These are phyloP conservation scores for Ascochyta rabiei DNA, from an alignment of 2,329 filamentous ascomycete species.

Conservation along the genomic window DNA sequence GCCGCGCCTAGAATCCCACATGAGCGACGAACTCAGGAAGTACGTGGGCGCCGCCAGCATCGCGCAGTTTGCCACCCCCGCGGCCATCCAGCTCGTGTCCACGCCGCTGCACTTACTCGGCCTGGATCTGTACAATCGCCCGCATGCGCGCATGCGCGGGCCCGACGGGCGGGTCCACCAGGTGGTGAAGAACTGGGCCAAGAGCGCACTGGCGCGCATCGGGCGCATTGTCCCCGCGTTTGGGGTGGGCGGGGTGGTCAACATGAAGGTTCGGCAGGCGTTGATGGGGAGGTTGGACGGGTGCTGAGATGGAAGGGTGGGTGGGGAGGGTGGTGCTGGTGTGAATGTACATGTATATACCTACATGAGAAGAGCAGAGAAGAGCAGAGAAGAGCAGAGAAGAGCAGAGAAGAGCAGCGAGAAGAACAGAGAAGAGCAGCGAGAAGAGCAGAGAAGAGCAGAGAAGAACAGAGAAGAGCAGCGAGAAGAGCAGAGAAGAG, in stretches of 20 bases:
- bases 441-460: too few relatives aligned
- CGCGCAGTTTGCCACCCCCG: conserved; percentile 82
- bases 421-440: too few relatives aligned
- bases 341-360: too few relatives aligned
- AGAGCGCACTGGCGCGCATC: conserved; percentile 76
- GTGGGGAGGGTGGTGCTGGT: too few relatives aligned
- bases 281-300: conserved; percentile 66
- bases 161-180: conserved; percentile 65
- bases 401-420: too few relatives aligned
- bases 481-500: too few relatives aligned
- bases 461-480: too few relatives aligned
- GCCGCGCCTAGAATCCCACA: conserved; percentile 61
- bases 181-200: conserved; percentile 76
- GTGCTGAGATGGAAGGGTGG: neutral
- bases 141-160: conserved; percentile 57
- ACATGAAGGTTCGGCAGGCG: conserved; percentile 69
- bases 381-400: too few relatives aligned
- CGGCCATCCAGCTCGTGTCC: conserved; percentile 76
- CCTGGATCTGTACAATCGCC: conserved; percentile 83
- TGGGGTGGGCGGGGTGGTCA: conserved; percentile 86
- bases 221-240: conserved; percentile 88
- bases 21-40: conserved; percentile 56
- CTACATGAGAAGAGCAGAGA: too few relatives aligned
- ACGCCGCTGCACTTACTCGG: conserved; percentile 87
- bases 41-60: conserved; percentile 56